Percentiles rank a stretch among this genome's conserved stretches.
phyloP scores from a whole-genome alignment of 306 rosid genomes.

The Biancaea sappan region DNA sequence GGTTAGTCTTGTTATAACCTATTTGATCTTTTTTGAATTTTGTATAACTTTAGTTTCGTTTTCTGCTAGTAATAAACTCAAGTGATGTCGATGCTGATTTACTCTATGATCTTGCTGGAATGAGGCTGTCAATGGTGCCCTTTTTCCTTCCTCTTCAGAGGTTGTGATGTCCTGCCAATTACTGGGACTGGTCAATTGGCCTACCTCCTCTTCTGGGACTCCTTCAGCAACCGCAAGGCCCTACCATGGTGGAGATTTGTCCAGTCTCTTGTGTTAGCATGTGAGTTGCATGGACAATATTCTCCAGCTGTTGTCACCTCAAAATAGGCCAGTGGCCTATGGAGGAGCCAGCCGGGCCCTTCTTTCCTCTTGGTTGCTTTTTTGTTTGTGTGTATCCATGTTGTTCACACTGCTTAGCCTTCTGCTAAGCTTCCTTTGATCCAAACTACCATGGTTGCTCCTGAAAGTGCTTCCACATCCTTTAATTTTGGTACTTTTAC shows the following conservation, averaged over 20 bases:
- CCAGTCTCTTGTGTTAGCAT: too few relatives aligned
- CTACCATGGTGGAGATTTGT: too few relatives aligned
- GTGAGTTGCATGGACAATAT: background rate
- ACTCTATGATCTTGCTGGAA: background rate
- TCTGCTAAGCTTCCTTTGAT: background rate
- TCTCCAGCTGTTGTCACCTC: background rate
- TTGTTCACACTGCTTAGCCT: background rate
- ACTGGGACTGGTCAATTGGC: too few relatives aligned
- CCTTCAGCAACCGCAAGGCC: too few relatives aligned
- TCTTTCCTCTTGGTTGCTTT: background rate
- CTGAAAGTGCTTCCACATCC: background rate
- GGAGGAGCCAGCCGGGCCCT: background rate
- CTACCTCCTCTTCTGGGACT: too few relatives aligned
- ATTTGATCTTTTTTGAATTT: constrained; percentile 20
- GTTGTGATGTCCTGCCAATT: too few relatives aligned
- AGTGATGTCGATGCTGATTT: background rate
- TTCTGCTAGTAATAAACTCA: constrained; percentile 19
- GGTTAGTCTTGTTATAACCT: constrained; percentile 54
- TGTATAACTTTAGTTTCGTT: background rate
- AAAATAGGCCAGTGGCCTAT: background rate
- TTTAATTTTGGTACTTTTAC: background rate
- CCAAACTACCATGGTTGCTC: background rate
- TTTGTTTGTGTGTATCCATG: background rate
- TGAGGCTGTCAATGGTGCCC: background rate
- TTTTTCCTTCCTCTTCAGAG: too few relatives aligned